Percentiles rank a stretch among this genome's conserved stretches.
phyloP scores from a whole-genome alignment of 2,329 filamentous ascomycete species.

The Aspergillus candidus region DNA sequence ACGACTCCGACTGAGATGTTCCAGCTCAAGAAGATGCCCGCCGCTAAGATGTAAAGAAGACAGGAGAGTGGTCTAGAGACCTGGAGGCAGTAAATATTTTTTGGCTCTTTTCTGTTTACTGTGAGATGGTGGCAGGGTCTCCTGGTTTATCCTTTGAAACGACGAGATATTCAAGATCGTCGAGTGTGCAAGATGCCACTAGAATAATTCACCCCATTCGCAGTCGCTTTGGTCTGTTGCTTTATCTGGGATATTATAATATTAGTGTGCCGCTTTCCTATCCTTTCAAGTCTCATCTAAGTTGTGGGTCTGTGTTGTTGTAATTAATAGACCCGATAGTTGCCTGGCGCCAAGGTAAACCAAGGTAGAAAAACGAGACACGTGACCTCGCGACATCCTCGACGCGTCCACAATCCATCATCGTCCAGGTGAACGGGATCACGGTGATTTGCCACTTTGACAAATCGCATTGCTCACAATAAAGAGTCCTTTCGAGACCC shows the following conservation, averaged over 20 bases:
- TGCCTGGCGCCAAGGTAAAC: not conserved
- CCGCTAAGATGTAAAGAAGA: not conserved
- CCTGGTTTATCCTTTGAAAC: too few species aligned
- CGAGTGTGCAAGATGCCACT: too few species aligned
- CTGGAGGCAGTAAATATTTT: too few species aligned
- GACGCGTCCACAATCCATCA: slow-evolving; percentile 25
- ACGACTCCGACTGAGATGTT: slow-evolving; percentile 18
- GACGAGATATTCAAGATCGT: too few species aligned
- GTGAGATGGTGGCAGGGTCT: too few species aligned
- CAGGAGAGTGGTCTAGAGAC: too few species aligned
- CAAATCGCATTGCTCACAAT: not conserved
- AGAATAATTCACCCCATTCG: too few species aligned
- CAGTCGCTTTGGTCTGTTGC: too few species aligned
- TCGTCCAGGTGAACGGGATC: slow-evolving; percentile 8
- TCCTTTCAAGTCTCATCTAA: too few species aligned
- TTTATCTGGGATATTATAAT: too few species aligned
- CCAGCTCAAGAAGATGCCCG: slow-evolving; percentile 12
- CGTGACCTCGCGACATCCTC: slow-evolving; percentile 33
- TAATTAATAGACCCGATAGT: not conserved
- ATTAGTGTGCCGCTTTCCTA: too few species aligned
- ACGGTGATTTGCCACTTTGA: slow-evolving; percentile 19
- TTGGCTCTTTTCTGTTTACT: too few species aligned
- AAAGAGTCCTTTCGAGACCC: not conserved
- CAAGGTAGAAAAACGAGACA: slow-evolving; percentile 11
- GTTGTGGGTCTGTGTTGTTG: not conserved